phyloP scores from a whole-genome alignment of 371 early-diverging fungal species.

The Mortierella sp. region DNA sequence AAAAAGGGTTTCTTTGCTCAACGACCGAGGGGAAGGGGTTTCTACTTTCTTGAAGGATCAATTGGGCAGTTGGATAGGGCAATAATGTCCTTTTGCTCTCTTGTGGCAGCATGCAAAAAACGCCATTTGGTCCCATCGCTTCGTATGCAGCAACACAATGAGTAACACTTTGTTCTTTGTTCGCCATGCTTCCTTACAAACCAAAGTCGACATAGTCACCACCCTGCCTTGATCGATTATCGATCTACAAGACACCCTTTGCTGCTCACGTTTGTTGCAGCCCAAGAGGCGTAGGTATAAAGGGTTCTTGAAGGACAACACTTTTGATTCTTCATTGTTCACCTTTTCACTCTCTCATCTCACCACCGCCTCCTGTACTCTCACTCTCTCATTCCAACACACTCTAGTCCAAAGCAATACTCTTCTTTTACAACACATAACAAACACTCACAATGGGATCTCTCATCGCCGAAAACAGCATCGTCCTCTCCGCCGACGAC shows the following conservation, averaged over 20 bases:
- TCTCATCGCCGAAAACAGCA: slow-evolving; percentile 19
- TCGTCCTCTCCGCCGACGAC: slow-evolving; percentile 28
- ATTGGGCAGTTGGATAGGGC: not conserved
- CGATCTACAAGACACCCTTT: not conserved
- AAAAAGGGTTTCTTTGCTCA: not conserved
- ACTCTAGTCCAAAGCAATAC: not conserved
- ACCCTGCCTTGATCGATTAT: not conserved
- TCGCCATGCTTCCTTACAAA: not conserved
- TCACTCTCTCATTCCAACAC: not conserved
- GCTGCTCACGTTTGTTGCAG: not conserved
- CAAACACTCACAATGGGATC: slow-evolving; percentile 18
- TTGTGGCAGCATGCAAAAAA: not conserved
- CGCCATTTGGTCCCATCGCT: slow-evolving; percentile 13
- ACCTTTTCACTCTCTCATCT: not conserved
- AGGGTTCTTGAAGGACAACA: not conserved
- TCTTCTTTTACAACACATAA: not conserved
- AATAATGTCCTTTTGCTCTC: not conserved
- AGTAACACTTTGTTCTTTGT: not conserved
- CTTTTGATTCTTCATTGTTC: not conserved
- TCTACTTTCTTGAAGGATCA: not conserved
- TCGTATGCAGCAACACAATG: not conserved
- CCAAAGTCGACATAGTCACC: too few relatives aligned
- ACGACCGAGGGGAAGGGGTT: not conserved
- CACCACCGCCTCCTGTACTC: not conserved
- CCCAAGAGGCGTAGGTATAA: not conserved